Evolutionary conservation across 1,139 yeast species (phyloP).

Genomic region (Diutina pseudorugosa): DNA sequence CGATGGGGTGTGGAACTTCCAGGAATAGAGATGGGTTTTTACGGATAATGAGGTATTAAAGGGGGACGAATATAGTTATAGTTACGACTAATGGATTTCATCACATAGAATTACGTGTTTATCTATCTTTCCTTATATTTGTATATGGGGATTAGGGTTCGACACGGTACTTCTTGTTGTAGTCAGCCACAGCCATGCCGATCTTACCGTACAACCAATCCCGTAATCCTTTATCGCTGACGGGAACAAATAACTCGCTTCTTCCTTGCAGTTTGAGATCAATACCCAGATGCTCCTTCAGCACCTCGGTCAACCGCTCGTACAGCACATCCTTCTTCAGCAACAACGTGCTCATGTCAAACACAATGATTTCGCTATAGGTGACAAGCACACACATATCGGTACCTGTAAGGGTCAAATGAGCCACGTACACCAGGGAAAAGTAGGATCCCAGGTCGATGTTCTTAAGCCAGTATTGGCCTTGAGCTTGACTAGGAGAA

Average conservation of each 20-base stretch:
- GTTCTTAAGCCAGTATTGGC: slow-evolving; percentile 83
- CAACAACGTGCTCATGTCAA: slow-evolving; percentile 49
- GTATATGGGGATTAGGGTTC: not conserved
- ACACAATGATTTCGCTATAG: slow-evolving; percentile 54
- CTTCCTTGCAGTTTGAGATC: slow-evolving; percentile 45
- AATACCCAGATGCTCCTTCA: slow-evolving; percentile 73
- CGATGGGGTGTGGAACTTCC: slow-evolving; percentile 74
- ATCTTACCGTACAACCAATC: slow-evolving; percentile 61
- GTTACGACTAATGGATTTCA: not conserved
- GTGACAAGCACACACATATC: slow-evolving; percentile 73
- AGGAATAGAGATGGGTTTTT: slow-evolving; percentile 11
- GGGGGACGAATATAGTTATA: not conserved
- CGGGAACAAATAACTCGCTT: slow-evolving; percentile 59
- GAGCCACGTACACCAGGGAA: slow-evolving; percentile 73
- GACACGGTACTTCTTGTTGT: slow-evolving; percentile 22
- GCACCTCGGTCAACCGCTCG: slow-evolving; percentile 52
- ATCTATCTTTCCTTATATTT: not conserved
- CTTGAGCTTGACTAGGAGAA: slow-evolving; percentile 80
- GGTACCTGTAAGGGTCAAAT: slow-evolving; percentile 68
- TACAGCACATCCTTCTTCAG: slow-evolving; percentile 57
- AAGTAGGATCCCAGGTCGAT: slow-evolving; percentile 71
- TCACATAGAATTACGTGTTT: not conserved
- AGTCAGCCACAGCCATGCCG: slow-evolving; percentile 70
- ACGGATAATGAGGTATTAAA: not conserved
- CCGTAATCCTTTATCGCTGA: slow-evolving; percentile 56